Evolutionary conservation across 371 early-diverging fungal genomes (phyloP), one percentile per base, ranked within the genome.

Genomic region (Rhizopus microsporus): DNA sequence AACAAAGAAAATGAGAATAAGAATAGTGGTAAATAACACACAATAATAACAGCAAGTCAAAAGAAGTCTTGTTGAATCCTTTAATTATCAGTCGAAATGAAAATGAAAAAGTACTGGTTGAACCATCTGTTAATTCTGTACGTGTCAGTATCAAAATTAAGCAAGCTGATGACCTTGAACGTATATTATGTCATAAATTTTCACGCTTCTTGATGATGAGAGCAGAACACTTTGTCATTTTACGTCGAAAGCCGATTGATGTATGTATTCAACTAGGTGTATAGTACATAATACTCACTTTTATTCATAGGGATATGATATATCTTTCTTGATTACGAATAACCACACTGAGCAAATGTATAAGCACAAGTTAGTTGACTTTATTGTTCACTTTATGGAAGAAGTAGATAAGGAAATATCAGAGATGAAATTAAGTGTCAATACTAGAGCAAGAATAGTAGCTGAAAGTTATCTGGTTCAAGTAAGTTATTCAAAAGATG

Each of bases 371-470:
- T 77, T 98, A 59, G 97, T 98, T 10, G 98, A 97, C 69, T 98
- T 98, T 69, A 93, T 97, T 73, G 90, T 97, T 52, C 90, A 94
- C 75, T 97, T 98, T 66, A 96, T 98, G 98, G 97, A 98, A 72
- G 97, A 95, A 58, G 95, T 98, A 29, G 98, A 98, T 74, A 96
- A 94, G 84, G 98, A 98, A 71, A 98, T 98, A 61, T 91, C 91
- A 63, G 97, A 97, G 71, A 96, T 98, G 97, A 96, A 95, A 73
- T 79, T 98, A 64, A 90, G 91, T 69, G 81, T 98, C 51, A 97
- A 97, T 69, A 90, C 94, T 35, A 85, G 98, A 31, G 97, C 97
- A 4, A 92, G 98, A 81, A 90, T 88, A 44, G 96, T 97, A 12
- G 94, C 96, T 5, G 93, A 95, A 70, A 84, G 89, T 42, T 92